phyloP scores from a whole-genome alignment of 352 stramenopile species.

The Globisporangium cystogenes region DNA sequence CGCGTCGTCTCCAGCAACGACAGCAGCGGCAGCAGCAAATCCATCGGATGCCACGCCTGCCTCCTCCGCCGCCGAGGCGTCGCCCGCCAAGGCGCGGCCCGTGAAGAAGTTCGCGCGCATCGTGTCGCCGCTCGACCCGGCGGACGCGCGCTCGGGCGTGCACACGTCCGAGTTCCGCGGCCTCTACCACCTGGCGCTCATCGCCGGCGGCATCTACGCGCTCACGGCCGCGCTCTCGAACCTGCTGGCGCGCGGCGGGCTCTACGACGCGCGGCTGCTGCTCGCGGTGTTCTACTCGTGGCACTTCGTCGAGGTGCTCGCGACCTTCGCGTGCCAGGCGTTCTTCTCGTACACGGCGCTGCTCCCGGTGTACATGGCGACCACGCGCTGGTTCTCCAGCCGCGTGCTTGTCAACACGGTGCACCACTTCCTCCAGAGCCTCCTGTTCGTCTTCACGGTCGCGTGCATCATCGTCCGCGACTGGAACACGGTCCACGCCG shows the following conservation, averaged over 20 bases:
- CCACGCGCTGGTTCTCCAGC: slow-evolving; percentile 25
- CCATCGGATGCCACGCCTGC: too few relatives aligned
- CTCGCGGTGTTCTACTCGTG: slow-evolving; percentile 68
- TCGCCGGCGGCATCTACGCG: slow-evolving; percentile 56
- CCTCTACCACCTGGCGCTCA: slow-evolving; percentile 73
- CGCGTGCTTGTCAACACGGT: slow-evolving; percentile 58
- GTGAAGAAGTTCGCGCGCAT: slow-evolving; percentile 59
- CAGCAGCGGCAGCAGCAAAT: not conserved
- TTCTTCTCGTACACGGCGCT: slow-evolving; percentile 73
- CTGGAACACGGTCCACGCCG: slow-evolving; percentile 67
- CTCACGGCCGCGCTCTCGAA: slow-evolving; percentile 56
- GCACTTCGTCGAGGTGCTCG: slow-evolving; percentile 64
- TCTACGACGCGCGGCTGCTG: slow-evolving; percentile 49
- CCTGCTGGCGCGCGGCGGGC: slow-evolving; percentile 34
- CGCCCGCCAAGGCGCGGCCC: slow-evolving; percentile 9
- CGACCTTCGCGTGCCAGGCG: slow-evolving; percentile 54
- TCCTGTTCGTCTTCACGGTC: slow-evolving; percentile 66
- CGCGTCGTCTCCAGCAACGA: not conserved
- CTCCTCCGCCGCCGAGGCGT: not conserved
- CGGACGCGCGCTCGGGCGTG: slow-evolving; percentile 57
- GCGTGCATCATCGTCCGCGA: slow-evolving; percentile 65
- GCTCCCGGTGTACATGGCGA: slow-evolving; percentile 63
- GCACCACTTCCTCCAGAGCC: slow-evolving; percentile 65
- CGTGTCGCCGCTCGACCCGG: slow-evolving; percentile 62
- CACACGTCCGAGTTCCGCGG: slow-evolving; percentile 74